These are phyloP conservation scores for Sonneratia alba DNA, from an alignment of 345 rosid genomes.

Conservation along the genomic window DNA sequence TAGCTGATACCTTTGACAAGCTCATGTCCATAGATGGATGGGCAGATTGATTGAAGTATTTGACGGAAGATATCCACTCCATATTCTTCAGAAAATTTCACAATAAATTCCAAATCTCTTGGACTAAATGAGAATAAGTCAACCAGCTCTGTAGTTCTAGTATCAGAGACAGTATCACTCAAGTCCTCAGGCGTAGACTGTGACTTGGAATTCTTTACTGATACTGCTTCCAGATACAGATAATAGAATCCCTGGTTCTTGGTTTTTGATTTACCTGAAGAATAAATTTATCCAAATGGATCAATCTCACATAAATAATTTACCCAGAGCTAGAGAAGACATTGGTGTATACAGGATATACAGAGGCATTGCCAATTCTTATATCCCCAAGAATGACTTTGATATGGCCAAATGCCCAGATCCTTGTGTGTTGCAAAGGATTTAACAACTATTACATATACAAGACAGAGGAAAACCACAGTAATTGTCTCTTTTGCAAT, in stretches of 20 bases:
- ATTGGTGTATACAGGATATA: neutral
- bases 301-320: neutral
- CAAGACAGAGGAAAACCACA: neutral
- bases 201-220: conserved; percentile 67
- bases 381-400: neutral
- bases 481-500: conserved; percentile 1
- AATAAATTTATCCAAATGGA: neutral
- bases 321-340: neutral
- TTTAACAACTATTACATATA: neutral
- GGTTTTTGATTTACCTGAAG: conserved; percentile 79
- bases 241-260: conserved; percentile 87
- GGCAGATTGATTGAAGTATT: conserved; percentile 80
- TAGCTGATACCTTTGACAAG: conserved; percentile 70
- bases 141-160: conserved; percentile 44
- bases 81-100: conserved; percentile 74
- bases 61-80: conserved; percentile 73
- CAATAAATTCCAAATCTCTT: conserved; percentile 87
- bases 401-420: neutral
- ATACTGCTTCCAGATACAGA: conserved; percentile 80
- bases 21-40: conserved; percentile 95
- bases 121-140: conserved; percentile 72
- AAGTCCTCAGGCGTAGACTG: conserved; percentile 50
- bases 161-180: conserved; percentile 35
- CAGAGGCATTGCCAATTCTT: neutral
- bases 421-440: neutral